phyloP scores from a whole-genome alignment of 805 yeast genomes.

The Metschnikowia koreensis region DNA sequence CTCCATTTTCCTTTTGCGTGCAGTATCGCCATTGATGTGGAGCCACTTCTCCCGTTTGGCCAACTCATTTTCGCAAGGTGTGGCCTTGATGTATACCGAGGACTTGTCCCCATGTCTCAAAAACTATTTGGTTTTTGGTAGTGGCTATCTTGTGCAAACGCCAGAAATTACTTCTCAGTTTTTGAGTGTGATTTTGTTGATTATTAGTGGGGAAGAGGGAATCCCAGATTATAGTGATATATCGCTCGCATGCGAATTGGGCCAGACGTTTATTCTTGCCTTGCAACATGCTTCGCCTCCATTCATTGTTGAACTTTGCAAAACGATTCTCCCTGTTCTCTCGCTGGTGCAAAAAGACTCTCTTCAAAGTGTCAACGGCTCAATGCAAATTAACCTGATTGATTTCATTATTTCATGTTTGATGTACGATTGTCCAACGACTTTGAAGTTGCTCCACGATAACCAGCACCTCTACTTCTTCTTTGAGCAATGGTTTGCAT shows the following conservation, averaged over 20 bases:
- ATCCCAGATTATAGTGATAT: slow-evolving; percentile 54
- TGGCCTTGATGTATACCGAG: slow-evolving; percentile 66
- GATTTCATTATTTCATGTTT: slow-evolving; percentile 66
- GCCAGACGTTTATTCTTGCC: slow-evolving; percentile 61
- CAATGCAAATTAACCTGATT: slow-evolving; percentile 48
- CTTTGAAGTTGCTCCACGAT: slow-evolving; percentile 51
- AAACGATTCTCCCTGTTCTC: slow-evolving; percentile 42
- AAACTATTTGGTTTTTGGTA: slow-evolving; percentile 61
- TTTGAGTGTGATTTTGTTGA: slow-evolving; percentile 47
- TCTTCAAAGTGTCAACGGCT: slow-evolving; percentile 28
- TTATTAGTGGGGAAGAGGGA: slow-evolving; percentile 46
- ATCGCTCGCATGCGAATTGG: slow-evolving; percentile 56
- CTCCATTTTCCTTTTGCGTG: slow-evolving; percentile 35
- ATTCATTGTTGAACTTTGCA: slow-evolving; percentile 47
- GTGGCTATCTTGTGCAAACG: slow-evolving; percentile 38
- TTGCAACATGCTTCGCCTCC: slow-evolving; percentile 48
- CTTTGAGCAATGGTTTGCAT: slow-evolving; percentile 65
- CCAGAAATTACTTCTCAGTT: slow-evolving; percentile 49
- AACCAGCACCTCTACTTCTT: slow-evolving; percentile 39
- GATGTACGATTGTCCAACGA: slow-evolving; percentile 54
- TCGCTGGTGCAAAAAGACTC: slow-evolving; percentile 23
- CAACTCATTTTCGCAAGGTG: slow-evolving; percentile 34
- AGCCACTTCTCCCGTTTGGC: slow-evolving; percentile 52
- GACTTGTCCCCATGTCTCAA: slow-evolving; percentile 73
- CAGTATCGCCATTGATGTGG: slow-evolving; percentile 71